phyloP scores from a whole-genome alignment of 768 basidiomycete genomes.

The Boletus pseudo-olivaceus region DNA sequence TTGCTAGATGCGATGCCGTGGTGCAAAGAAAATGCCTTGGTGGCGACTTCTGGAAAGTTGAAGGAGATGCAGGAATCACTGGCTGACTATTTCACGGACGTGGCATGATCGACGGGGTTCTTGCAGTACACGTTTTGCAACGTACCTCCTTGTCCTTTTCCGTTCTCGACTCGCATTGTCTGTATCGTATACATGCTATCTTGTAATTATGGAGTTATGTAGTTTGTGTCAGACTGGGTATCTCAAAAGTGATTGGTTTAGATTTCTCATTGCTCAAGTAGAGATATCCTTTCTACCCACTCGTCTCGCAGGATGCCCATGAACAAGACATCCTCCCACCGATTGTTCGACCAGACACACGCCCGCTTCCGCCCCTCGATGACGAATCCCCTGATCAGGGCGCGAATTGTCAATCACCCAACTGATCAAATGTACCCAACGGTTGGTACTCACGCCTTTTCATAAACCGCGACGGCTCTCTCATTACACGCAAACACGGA shows the following conservation, averaged over 20 bases:
- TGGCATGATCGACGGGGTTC: conserved; percentile 20
- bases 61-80: conserved; percentile 46
- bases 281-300: conserved; percentile 30
- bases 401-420: not conserved
- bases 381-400: conserved; percentile 35
- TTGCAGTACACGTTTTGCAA: not conserved
- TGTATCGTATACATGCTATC: conserved; percentile 7
- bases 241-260: not conserved
- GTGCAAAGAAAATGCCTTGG: conserved; percentile 42
- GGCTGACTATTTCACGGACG: conserved; percentile 47
- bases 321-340: conserved; percentile 36
- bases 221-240: conserved; percentile 4
- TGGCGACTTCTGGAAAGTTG: conserved; percentile 41
- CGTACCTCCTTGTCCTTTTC: not conserved
- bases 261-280: conserved; percentile 15
- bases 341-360: conserved; percentile 33
- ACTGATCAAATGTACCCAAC: too few species aligned
- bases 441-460: conserved; percentile 36
- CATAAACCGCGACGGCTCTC: conserved; percentile 38
- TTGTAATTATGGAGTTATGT: conserved; percentile 8
- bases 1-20: conserved; percentile 41
- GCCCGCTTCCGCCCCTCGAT: conserved; percentile 38
- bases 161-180: not conserved
- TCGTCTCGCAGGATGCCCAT: conserved; percentile 42
- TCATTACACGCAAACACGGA: conserved; percentile 37